A percentile compares a stretch with the other conserved stretches of the same genome.
Evolutionary conservation across 176 grass and related monocot species (phyloP).

Genomic region (Triticum urartu): DNA sequence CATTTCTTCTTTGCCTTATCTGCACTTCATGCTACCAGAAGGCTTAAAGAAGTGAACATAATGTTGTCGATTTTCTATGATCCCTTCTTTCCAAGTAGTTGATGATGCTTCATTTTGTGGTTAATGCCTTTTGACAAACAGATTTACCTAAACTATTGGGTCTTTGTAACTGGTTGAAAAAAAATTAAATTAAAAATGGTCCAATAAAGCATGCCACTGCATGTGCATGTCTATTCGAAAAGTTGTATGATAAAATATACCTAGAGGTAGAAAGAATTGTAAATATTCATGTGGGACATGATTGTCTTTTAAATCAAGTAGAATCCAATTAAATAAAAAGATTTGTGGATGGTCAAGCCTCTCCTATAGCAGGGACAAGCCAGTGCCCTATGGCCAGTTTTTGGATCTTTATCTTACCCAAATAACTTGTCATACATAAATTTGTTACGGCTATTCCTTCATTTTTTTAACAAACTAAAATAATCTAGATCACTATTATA

Average conservation of each 20-base stretch:
- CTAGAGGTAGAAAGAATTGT: background rate
- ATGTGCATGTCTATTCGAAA: background rate
- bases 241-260: background rate
- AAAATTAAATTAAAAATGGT: background rate
- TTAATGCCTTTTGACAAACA: background rate
- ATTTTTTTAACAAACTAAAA: background rate
- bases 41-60: background rate
- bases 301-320: background rate
- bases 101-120: background rate
- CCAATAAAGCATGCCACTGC: background rate
- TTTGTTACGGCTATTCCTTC: background rate
- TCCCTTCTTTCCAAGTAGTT: background rate
- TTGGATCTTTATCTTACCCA: background rate
- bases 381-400: background rate
- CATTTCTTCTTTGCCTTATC: constrained; percentile 7
- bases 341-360: background rate
- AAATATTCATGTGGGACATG: background rate
- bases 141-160: background rate
- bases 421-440: background rate
- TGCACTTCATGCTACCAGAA: background rate
- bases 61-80: background rate
- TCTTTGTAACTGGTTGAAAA: background rate
- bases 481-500: background rate
- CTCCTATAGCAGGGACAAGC: background rate
- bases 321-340: background rate